Evolutionary conservation across 2,329 filamentous ascomycete species (phyloP).

Genomic region (Talaromyces sp.): DNA sequence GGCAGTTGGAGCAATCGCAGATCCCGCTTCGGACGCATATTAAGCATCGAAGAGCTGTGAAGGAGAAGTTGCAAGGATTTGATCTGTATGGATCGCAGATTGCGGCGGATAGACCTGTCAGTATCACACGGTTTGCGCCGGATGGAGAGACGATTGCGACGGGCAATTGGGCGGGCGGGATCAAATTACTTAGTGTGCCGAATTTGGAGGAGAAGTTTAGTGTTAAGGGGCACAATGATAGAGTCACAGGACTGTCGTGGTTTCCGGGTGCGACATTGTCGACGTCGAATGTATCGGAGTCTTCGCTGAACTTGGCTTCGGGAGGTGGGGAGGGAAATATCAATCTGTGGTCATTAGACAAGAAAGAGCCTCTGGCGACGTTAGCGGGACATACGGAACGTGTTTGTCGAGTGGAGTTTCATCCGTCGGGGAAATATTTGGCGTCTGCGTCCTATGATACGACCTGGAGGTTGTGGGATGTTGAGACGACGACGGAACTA

Average conservation of each 20-base stretch:
- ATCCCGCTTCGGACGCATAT: slow-evolving; percentile 88
- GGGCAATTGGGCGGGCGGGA: slow-evolving; percentile 87
- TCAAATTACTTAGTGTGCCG: slow-evolving; percentile 81
- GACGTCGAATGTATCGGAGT: slow-evolving; percentile 65
- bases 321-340: slow-evolving; percentile 85
- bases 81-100: slow-evolving; percentile 93
- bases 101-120: slow-evolving; percentile 83
- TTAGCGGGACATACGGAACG: slow-evolving; percentile 79
- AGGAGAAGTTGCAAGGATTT: slow-evolving; percentile 75
- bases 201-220: slow-evolving; percentile 72
- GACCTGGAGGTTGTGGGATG: slow-evolving; percentile 95
- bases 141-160: slow-evolving; percentile 79
- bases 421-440: slow-evolving; percentile 83
- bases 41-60: slow-evolving; percentile 84
- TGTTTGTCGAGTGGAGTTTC: slow-evolving; percentile 90
- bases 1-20: slow-evolving; percentile 74
- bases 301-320: slow-evolving; percentile 79
- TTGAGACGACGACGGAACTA: slow-evolving; percentile 78
- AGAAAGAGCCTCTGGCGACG: slow-evolving; percentile 80
- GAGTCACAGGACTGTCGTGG: slow-evolving; percentile 89
- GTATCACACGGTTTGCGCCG: slow-evolving; percentile 87
- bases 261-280: slow-evolving; percentile 75
- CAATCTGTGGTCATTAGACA: slow-evolving; percentile 82
- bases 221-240: slow-evolving; percentile 80
- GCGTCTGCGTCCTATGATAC: slow-evolving; percentile 95